Evolutionary conservation across 1,284 basidiomycete species (phyloP).

Genomic region (Puccinia hordei): DNA sequence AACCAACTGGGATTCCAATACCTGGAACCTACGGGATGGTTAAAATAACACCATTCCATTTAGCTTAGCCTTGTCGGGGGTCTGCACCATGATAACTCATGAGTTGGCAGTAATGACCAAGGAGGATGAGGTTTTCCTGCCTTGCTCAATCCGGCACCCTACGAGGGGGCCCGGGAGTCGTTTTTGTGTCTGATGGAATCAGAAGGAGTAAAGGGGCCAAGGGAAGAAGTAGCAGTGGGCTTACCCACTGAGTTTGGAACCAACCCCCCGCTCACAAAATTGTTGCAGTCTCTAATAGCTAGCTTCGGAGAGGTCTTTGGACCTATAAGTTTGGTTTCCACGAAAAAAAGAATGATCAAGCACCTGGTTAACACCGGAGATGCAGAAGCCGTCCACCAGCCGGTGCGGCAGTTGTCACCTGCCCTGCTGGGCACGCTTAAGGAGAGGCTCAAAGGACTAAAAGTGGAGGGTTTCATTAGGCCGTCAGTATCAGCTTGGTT

Average conservation of each 20-base stretch:
- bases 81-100: not conserved
- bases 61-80: not conserved
- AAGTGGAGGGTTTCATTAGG: not conserved
- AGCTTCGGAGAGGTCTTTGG: not conserved
- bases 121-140: not conserved
- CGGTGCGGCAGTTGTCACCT: conserved; percentile 1
- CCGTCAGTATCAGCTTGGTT: conserved; percentile 8
- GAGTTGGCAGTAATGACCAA: not conserved
- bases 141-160: not conserved
- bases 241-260: not conserved
- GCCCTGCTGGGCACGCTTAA: too few relatives aligned
- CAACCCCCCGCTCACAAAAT: not conserved
- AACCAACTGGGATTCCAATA: not conserved
- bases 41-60: not conserved
- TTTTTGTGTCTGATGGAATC: too few relatives aligned
- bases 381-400: not conserved
- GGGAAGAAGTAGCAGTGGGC: not conserved
- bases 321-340: not conserved
- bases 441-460: not conserved
- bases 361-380: conserved; percentile 5
- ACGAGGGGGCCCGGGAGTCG: too few relatives aligned
- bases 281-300: not conserved
- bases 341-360: not conserved
- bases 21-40: not conserved
- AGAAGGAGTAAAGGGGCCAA: not conserved